Conservation (phyloP, 345 rosid genomes). For the Turritis glabra region DNA sequence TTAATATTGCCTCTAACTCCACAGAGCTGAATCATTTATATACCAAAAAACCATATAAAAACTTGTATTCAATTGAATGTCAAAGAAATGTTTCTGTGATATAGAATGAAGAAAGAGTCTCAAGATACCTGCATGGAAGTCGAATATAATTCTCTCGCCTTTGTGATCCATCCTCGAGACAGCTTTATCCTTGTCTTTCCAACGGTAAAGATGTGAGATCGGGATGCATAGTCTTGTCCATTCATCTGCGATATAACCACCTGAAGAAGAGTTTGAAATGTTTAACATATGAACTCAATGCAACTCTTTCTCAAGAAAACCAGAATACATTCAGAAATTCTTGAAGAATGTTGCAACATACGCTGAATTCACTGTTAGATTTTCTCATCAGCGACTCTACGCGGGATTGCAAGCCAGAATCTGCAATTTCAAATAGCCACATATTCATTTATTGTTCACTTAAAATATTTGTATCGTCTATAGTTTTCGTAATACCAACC, state of each 20-base stretch:
- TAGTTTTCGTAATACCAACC: constrained; percentile 49
- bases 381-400: constrained; percentile 76
- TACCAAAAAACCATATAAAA: not conserved
- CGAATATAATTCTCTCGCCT: constrained; percentile 88
- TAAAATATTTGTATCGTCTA: not conserved
- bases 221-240: constrained; percentile 77
- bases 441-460: constrained; percentile 10
- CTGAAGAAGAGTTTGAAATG: constrained; percentile 40
- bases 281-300: constrained; percentile 17
- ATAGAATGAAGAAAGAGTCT: not conserved
- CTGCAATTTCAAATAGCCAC: constrained; percentile 42
- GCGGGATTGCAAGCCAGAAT: constrained; percentile 64
- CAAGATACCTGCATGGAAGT: constrained; percentile 80
- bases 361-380: constrained; percentile 80
- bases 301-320: too few species aligned
- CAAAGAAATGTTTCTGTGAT: not conserved
- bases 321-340: not conserved
- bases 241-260: constrained; percentile 84
- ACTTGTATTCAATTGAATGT: not conserved
- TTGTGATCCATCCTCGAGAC: constrained; percentile 96
- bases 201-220: constrained; percentile 67
- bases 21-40: constrained; percentile 52
- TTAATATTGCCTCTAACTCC: constrained; percentile 66
- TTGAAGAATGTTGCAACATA: constrained; percentile 41
- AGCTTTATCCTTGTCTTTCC: constrained; percentile 94